phyloP scores from a whole-genome alignment of 176 grass and related monocot genomes.

The Hyparrhenia diplandra region DNA sequence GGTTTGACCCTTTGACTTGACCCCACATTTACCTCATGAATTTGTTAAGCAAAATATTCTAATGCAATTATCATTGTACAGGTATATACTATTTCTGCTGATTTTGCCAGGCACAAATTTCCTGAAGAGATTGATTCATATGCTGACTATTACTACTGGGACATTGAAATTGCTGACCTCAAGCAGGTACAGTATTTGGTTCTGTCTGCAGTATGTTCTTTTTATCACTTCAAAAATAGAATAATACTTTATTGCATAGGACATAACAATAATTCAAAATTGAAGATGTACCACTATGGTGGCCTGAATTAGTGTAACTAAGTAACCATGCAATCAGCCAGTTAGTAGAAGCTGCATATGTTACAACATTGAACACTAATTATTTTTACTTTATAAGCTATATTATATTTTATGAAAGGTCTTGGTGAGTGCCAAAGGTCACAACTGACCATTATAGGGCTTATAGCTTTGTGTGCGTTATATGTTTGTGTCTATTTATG shows the following conservation, averaged over 20 bases:
- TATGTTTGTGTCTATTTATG: neutral
- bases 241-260: neutral
- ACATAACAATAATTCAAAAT: conserved; percentile 14
- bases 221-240: conserved; percentile 10
- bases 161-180: conserved; percentile 77
- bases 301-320: conserved; percentile 11
- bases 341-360: conserved; percentile 14
- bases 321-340: conserved; percentile 11
- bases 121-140: conserved; percentile 78
- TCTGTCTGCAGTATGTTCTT: neutral
- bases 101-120: conserved; percentile 65
- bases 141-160: conserved; percentile 78
- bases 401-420: neutral
- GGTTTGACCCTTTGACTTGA: conserved; percentile 53
- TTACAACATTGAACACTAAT: neutral
- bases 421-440: neutral
- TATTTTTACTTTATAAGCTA: neutral
- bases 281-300: neutral
- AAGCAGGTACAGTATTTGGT: conserved; percentile 55
- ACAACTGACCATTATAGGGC: neutral
- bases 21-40: conserved; percentile 14
- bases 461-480: neutral
- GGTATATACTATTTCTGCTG: conserved; percentile 77
- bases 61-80: conserved; percentile 34
- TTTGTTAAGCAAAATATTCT: conserved; percentile 24